Evolutionary conservation across 805 yeast genomes (phyloP), one percentile per base, ranked within the genome.

Genomic region (Lipomyces yamanashiensis): DNA sequence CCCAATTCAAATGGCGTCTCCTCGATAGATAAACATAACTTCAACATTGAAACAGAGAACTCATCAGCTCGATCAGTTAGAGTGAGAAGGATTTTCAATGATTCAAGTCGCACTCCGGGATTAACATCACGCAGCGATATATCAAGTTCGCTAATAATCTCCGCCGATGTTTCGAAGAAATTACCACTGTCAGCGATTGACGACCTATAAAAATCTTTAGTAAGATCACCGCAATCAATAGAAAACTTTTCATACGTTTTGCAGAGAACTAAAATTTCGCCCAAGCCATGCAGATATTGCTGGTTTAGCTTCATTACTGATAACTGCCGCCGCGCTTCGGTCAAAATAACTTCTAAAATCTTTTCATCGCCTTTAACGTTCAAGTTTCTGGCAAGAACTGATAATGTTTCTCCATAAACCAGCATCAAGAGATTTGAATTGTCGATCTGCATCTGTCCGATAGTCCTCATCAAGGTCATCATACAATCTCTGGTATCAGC

Each of bases 1-100:
- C 83, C 78, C 17, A 92, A 75, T n/a, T 83, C 83, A 56, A 87
- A 78, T 0, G 96, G 96, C 7, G 87, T 82, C 62, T 86, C 84
- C 73, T 91, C 97, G 54, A 92, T 83, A 1, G 84, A 71, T 56
- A 80, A 76, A 64, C 87, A 82, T 57, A 82, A 84, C 37, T 79
- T 75, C n/a, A 87, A 67, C 15, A 82, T 69, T 1, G 73, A 73
- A 1, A 84, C 80, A 15, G 78, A 72, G 9, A 76, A 77, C 13
- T 65, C 67, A 17, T 28, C 34, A 2, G 54, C 28, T 9, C 41
- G 13, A 13, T 44, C 39, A 8, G 44, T 15, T n/a, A 59, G 17
- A 6, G 34, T 23, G 12, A n/a, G 13, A 5, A 87, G 69, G 41
- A 85, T 72, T 54, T 37, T 40, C 28, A 65, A 36, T 2, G 67